Evolutionary conservation across 345 rosid genomes (phyloP), one percentile per base, ranked within the genome.

Genomic region (Luvunga scandens): DNA sequence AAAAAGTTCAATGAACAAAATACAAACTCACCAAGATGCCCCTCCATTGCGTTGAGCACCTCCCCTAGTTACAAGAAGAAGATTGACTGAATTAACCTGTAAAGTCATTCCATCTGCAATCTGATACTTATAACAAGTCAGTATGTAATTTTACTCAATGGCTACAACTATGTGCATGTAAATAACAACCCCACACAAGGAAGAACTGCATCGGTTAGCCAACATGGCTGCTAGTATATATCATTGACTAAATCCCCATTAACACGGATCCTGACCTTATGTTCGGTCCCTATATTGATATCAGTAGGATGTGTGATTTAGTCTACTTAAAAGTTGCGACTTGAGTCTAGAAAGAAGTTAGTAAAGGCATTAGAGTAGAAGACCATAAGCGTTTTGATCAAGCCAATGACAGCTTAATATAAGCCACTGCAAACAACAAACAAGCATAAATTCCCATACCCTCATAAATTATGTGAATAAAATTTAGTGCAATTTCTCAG

Each of bases 61-160:
- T 55, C 99, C 98, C 45, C 89, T 89, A 66, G 97, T 94, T 88
- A 92, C 99, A 69, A 96, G 95, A 31, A 96, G 89, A 86, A 96
- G 93, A 87, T 96, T 96, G 85, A 94, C 97, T 68, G 94, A 94
- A 77, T 80, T 77, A 78, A 96, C 91, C 86, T 90, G 93, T 83
- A 96, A 68, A 39, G 98, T 92, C 99, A 96, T 96, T 82, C 99
- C 99, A 89, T 96, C 99, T 82, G 99, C 98, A 85, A 96, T 91
- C 99, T 96, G 92, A 86, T 70, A 77, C 79, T 75, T 22, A 7
- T 57, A 48, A 79, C 75, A 78, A 39, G 72, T 69, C 55, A 74
- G 83, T 75, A 33, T 33, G 34, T 16, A 62, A 80, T 36, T 66
- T 48, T 60, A 65, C 77, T 69, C 75, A 28, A 70, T 45, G 9